Conservation (phyloP, 2,329 filamentous ascomycete genomes). For the Cercospora canescens region DNA sequence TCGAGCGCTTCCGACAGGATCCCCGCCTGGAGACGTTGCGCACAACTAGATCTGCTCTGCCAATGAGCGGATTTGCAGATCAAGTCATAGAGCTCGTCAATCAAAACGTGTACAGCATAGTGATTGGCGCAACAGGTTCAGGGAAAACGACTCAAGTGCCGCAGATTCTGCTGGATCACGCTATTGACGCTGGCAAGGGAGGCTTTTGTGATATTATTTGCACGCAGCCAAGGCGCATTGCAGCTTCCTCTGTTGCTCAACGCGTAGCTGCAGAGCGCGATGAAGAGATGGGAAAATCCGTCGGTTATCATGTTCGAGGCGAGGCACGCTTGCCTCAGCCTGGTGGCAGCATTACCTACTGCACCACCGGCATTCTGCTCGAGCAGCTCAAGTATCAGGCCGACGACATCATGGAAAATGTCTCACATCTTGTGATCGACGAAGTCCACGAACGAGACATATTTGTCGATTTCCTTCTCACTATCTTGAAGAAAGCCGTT, state of each 20-base stretch:
- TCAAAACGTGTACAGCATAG: slow-evolving; percentile 45
- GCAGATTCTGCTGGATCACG: slow-evolving; percentile 55
- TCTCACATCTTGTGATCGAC: slow-evolving; percentile 53
- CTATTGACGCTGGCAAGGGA: slow-evolving; percentile 42
- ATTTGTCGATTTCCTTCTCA: slow-evolving; percentile 48
- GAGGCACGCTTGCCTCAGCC: slow-evolving; percentile 37
- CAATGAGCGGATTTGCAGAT: slow-evolving; percentile 37
- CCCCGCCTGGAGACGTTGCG: slow-evolving; percentile 25
- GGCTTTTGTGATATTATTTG: slow-evolving; percentile 51
- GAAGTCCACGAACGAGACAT: slow-evolving; percentile 53
- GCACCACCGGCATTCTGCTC: slow-evolving; percentile 52
- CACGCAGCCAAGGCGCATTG: slow-evolving; percentile 52
- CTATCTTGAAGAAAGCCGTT: slow-evolving; percentile 46
- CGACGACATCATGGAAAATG: slow-evolving; percentile 41
- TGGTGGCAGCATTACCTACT: slow-evolving; percentile 49
- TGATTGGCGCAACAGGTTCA: slow-evolving; percentile 49
- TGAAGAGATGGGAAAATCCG: slow-evolving; percentile 41
- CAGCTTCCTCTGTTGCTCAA: slow-evolving; percentile 47
- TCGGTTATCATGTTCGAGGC: slow-evolving; percentile 51
- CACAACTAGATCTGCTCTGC: slow-evolving; percentile 39
- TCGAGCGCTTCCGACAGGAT: slow-evolving; percentile 24
- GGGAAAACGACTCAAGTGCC: slow-evolving; percentile 55
- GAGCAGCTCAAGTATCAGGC: slow-evolving; percentile 44
- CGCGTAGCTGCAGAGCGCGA: slow-evolving; percentile 50
- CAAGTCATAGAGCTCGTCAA: slow-evolving; percentile 31